A percentile compares a stretch with the other conserved stretches of the same genome.
Conservation (phyloP, 2,329 filamentous ascomycete genomes). For the Aspergillus pseudotamarii region DNA sequence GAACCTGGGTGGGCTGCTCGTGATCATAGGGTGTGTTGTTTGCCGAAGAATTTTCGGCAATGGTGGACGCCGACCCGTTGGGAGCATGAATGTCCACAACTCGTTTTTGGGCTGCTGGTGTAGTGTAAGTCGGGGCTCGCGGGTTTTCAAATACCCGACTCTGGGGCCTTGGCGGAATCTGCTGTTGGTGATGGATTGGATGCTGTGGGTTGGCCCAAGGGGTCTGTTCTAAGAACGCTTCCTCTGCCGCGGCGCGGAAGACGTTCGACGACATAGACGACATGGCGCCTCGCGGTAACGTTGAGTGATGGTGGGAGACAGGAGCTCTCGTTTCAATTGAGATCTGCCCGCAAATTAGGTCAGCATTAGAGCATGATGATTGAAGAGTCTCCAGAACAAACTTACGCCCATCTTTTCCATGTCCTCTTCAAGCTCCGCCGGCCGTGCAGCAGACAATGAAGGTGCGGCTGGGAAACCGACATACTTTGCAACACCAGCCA, state of each 20-base stretch:
- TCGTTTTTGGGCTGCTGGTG: conserved; percentile 49
- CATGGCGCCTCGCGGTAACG: conserved; percentile 32
- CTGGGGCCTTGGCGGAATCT: conserved; percentile 41
- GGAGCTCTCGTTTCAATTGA: conserved; percentile 30
- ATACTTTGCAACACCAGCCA: conserved; percentile 90
- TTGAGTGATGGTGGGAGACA: conserved; percentile 29
- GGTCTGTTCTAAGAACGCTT: conserved; percentile 85
- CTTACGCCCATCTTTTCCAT: conserved; percentile 85
- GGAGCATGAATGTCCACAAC: conserved; percentile 46
- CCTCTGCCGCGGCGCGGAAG: conserved; percentile 64
- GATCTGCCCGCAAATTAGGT: conserved; percentile 25
- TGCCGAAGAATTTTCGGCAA: conserved; percentile 48
- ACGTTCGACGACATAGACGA: conserved; percentile 38
- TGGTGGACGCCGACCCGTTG: conserved; percentile 51
- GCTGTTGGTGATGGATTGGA: conserved; percentile 62
- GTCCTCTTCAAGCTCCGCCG: conserved; percentile 80
- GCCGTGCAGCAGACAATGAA: conserved; percentile 71
- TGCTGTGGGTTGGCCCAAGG: conserved; percentile 92
- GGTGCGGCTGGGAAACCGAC: conserved; percentile 97
- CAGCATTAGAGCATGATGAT: not conserved
- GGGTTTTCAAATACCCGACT: conserved; percentile 37
- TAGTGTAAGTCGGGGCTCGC: conserved; percentile 40
- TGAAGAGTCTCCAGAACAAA: conserved; percentile 25
- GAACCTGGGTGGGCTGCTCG: conserved; percentile 35
- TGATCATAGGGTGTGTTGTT: conserved; percentile 47